Conservation (phyloP, 192 early-diverging fungal species). For the Lunasporangiospora selenospora region DNA sequence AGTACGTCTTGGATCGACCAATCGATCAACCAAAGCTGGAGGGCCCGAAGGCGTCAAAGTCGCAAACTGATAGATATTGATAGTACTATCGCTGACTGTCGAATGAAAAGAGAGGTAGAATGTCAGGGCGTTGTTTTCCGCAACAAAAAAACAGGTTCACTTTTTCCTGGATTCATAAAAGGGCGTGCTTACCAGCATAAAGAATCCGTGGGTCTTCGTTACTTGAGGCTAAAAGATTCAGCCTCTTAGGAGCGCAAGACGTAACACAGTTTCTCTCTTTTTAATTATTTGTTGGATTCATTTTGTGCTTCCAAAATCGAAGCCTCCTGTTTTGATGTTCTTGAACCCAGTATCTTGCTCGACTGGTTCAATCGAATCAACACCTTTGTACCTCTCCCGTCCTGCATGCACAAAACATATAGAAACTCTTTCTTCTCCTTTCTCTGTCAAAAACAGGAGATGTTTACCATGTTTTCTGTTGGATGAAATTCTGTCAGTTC, state of each 20-base stretch:
- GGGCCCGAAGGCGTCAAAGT: slow-evolving; percentile 22
- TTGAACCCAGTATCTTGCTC: too few species aligned
- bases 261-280: too few species aligned
- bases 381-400: too few species aligned
- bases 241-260: too few species aligned
- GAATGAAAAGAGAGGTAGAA: background rate
- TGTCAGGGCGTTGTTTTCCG: background rate
- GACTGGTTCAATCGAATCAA: too few species aligned
- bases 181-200: slow-evolving; percentile 45
- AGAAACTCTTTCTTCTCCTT: too few species aligned
- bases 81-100: slow-evolving; percentile 31
- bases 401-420: too few species aligned
- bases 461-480: slow-evolving; percentile 15
- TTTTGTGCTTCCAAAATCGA: too few species aligned
- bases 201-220: slow-evolving; percentile 38
- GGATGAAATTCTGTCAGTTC: slow-evolving; percentile 6
- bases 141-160: background rate
- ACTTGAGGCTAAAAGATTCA: slow-evolving; percentile 55
- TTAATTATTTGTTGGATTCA: too few species aligned
- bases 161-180: background rate
- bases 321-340: too few species aligned
- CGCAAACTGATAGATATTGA: slow-evolving; percentile 41
- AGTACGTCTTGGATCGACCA: slow-evolving; percentile 24
- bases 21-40: slow-evolving; percentile 3
- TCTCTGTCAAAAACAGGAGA: too few species aligned